A percentile compares a stretch with the other conserved stretches of the same genome.
Evolutionary conservation across 1,284 basidiomycete species (phyloP).

Genomic region (Caloboletus firmus): DNA sequence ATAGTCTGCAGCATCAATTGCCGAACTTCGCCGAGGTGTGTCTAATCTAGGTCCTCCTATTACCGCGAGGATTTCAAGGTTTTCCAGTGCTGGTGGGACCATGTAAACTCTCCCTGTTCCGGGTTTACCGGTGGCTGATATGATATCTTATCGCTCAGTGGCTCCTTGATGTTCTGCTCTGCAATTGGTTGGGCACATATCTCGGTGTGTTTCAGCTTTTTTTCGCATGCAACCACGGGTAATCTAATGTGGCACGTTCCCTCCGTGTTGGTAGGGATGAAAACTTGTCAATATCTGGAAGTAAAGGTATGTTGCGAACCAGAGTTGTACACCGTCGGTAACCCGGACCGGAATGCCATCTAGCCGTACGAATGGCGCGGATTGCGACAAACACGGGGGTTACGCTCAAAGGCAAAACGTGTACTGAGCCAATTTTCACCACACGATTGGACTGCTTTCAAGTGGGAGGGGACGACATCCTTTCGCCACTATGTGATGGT

Average conservation of each 20-base stretch:
- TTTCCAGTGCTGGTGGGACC: slow-evolving; percentile 82
- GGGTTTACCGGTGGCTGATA: slow-evolving; percentile 8
- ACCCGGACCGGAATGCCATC: background rate
- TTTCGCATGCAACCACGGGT: background rate
- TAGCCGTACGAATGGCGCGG: slow-evolving; percentile 84
- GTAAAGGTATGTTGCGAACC: slow-evolving; percentile 58
- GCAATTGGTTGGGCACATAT: slow-evolving; percentile 85
- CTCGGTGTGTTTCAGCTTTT: slow-evolving; percentile 47
- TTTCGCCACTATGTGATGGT: slow-evolving; percentile 75
- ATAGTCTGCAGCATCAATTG: slow-evolving; percentile 79
- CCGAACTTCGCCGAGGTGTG: slow-evolving; percentile 80
- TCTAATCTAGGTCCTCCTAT: slow-evolving; percentile 21
- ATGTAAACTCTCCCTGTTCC: slow-evolving; percentile 48
- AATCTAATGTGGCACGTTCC: slow-evolving; percentile 5
- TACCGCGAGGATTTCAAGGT: slow-evolving; percentile 18
- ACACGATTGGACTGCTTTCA: slow-evolving; percentile 82
- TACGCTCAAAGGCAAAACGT: slow-evolving; percentile 73
- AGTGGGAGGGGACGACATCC: slow-evolving; percentile 80
- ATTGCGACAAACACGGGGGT: slow-evolving; percentile 69
- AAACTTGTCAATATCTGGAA: slow-evolving; percentile 80
- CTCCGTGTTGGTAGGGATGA: slow-evolving; percentile 59
- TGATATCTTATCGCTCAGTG: slow-evolving; percentile 49
- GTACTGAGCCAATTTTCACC: slow-evolving; percentile 82
- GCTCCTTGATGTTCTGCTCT: slow-evolving; percentile 80
- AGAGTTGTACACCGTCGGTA: background rate